Conservation (phyloP, 805 yeast species). For the Yamadazyma philogaea region DNA sequence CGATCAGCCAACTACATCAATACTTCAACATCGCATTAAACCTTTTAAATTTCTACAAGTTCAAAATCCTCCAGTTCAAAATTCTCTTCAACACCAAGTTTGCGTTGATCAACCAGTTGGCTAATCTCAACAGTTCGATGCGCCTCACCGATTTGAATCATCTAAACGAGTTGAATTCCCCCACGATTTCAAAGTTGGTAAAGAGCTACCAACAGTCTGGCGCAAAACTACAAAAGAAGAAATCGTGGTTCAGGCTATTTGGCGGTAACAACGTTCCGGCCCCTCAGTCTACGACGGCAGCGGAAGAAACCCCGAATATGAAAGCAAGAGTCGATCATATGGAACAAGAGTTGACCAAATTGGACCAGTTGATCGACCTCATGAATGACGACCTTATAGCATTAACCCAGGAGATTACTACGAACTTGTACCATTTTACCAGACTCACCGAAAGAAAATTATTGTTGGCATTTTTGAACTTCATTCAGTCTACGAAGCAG, state of each 20-base stretch:
- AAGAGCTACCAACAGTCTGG: constrained; percentile 27
- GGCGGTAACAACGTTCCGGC: constrained; percentile 23
- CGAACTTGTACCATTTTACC: constrained; percentile 37
- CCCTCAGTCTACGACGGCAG: not conserved
- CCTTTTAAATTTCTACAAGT: constrained; percentile 47
- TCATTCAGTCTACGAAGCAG: constrained; percentile 32
- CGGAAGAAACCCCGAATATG: constrained; percentile 5
- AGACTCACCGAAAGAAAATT: constrained; percentile 40
- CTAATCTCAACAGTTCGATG: constrained; percentile 22
- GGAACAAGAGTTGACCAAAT: constrained; percentile 41
- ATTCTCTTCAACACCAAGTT: constrained; percentile 39
- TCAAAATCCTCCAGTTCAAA: constrained; percentile 49
- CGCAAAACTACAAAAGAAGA: constrained; percentile 21
- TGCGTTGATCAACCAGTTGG: constrained; percentile 35
- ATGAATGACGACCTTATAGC: constrained; percentile 42
- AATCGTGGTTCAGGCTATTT: constrained; percentile 43
- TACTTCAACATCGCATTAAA: constrained; percentile 43
- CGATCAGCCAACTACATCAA: constrained; percentile 46
- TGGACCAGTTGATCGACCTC: constrained; percentile 46
- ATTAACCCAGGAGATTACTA: constrained; percentile 42
- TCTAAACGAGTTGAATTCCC: constrained; percentile 37
- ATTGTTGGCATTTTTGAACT: constrained; percentile 35
- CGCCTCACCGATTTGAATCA: constrained; percentile 19
- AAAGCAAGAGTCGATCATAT: constrained; percentile 27
- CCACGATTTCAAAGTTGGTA: constrained; percentile 36